A percentile compares a stretch with the other conserved stretches of the same genome.
Evolutionary conservation across 1,284 basidiomycete genomes (phyloP).

Genomic region (Bondarzewia mesenterica): DNA sequence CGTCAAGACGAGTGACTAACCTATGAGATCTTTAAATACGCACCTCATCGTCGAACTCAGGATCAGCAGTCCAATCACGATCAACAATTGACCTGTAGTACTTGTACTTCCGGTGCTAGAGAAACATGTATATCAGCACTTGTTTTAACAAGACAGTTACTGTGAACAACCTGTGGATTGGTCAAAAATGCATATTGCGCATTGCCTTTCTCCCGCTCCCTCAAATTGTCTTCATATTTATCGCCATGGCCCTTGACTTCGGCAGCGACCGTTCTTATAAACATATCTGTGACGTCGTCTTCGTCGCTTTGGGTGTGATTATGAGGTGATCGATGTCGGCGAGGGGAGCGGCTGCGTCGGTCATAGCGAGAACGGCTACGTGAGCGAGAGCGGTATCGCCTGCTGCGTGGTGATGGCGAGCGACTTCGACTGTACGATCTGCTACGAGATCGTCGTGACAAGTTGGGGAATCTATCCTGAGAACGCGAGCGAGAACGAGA

Average conservation of each 20-base stretch:
- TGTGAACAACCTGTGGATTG: conserved; percentile 49
- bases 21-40: conserved; percentile 6
- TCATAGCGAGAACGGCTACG: conserved; percentile 25
- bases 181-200: conserved; percentile 78
- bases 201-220: conserved; percentile 74
- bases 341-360: conserved; percentile 39
- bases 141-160: conserved; percentile 3
- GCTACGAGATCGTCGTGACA: conserved; percentile 2
- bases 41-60: conserved; percentile 84
- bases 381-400: conserved; percentile 16
- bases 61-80: conserved; percentile 46
- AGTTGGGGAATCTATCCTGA: conserved; percentile 22
- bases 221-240: conserved; percentile 69
- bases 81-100: conserved; percentile 76
- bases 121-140: conserved; percentile 1
- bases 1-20: no score
- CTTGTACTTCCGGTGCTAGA: conserved; percentile 72
- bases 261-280: conserved; percentile 78
- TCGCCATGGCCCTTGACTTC: conserved; percentile 78
- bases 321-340: conserved; percentile 29
- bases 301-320: conserved; percentile 38
- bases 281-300: conserved; percentile 71
- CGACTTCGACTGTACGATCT: conserved; percentile 11
- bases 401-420: conserved; percentile 14
- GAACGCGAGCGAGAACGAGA: conserved; percentile 44